Evolutionary conservation across 805 yeast genomes (phyloP), one percentile per base, ranked within the genome.

Genomic region (Kuraishia piskuri): DNA sequence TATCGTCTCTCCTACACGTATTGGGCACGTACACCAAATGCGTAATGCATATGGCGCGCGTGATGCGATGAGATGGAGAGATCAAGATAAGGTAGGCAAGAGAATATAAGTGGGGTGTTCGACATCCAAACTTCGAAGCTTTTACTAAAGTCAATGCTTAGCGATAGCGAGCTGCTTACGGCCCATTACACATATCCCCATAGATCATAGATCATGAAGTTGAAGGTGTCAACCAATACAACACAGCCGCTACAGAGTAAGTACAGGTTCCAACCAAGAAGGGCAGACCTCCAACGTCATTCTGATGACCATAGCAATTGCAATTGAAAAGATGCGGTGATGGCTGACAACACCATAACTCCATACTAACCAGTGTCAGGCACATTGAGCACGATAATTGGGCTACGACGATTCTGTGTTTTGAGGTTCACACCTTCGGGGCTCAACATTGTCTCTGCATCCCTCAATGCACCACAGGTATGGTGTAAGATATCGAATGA

Each of bases 391-490:
- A 72, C 80, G n/a, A 71, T 81, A n/a, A 68, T 78, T 7, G 68
- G 72, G 1, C 63, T 84, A 22, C 68, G 88, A 40, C 82, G 79
- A 61, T 70, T 72, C 54, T 81, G 86, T 48, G 76, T 82, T 1
- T 68, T 86, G 22, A 68, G 82, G 51, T 82, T 86, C 67, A 75
- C 82, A 1, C 79, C 76, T 2, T 63, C 69, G 1, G 72, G 72
- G 53, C 65, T 86, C 46, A 63, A 71, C 44, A 73, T 83, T 14
- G 77, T 84, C 3, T 80, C 83, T 58, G 73, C 77, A 1, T 72
- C 78, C 8, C 58, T 74, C 24, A 71, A 75, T 48, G 86, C 83
- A 54, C 88, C 90, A 2, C 88, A 83, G 56, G 79, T 82, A 2
- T 86, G 90, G 89, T 77, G 86, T 58, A 79, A 78, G 55, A 61